Base-by-base conservation (phyloP, 2,329 filamentous ascomycete species). In the Phialocephala subalpina region DNA sequence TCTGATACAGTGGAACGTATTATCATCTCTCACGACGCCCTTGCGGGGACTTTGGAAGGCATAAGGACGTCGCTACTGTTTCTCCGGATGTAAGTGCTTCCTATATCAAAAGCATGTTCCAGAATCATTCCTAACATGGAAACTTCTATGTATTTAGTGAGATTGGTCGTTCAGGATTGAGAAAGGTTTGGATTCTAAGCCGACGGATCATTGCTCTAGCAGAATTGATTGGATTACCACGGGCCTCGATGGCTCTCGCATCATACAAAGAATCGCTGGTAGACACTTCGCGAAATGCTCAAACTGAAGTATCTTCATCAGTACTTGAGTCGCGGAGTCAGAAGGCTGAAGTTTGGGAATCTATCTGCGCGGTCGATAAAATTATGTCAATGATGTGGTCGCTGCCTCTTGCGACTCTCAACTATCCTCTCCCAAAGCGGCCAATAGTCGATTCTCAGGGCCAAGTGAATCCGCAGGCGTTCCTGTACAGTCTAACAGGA, bases 341-440 rank as follows among this genome's bases (percentile, higher is more conserved):
- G 40, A 63, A 63, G 56, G 55, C 55, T 25, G 61, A 63, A 20
- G 55, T 63, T 5, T 63, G 61, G 61, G 35, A 47, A 2, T 63
- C 61, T 12, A 63, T 63, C 20, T 63, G 61, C 18, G 61, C 61
- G 22, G 52, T 63, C 14, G 61, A 63, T n/a, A 58, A 47, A 53
- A 58, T 63, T 22, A 42, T 49, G 22, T 58, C 61, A 16, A 36
- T 63, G 53, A 63, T 63, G 61, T 63, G 61, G 61, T 63, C 61
- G 3, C 45, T 63, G 18, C 61, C 61, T 40, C 55, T 63, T 4
- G 61, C 61, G 18, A 63, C 61, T 22, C n/a, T 36, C 22, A 58
- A 59, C 29, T 63, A 63, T 33, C 40, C 61, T 33, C 42, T 63
- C 20, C 61, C 61, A 33, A 63, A 63, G 20, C 40, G 29, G 36